Evolutionary conservation across 23 red algal species (phyloP).

Genomic region (Chondrus crispus): DNA sequence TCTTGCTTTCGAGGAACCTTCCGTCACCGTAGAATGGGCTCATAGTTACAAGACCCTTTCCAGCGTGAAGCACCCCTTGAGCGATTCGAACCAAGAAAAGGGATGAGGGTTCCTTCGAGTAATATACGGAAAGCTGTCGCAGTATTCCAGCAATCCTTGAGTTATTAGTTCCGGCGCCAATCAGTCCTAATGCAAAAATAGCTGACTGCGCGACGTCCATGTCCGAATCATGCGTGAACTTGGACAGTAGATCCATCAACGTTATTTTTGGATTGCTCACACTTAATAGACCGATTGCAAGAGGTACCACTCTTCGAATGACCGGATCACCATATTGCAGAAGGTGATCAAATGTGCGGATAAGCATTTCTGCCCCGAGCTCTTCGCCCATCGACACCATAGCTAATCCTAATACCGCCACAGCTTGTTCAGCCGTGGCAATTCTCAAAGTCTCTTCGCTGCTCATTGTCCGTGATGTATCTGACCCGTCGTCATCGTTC

Average conservation of each 20-base stretch:
- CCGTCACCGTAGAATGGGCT: conserved; percentile 76
- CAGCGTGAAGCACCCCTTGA: conserved; percentile 91
- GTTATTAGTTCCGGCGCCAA: conserved; percentile 95
- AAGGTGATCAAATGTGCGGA: conserved; percentile 83
- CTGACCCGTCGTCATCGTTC: not conserved
- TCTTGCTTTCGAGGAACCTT: conserved; percentile 69
- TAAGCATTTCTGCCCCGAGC: conserved; percentile 78
- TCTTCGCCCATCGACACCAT: conserved; percentile 86
- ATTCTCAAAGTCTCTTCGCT: conserved; percentile 38
- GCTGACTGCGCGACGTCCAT: conserved; percentile 84
- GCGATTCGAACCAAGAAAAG: conserved; percentile 89
- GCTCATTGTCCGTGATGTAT: conserved; percentile 13
- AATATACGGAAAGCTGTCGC: conserved; percentile 86
- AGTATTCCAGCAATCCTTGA: conserved; percentile 86
- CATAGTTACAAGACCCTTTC: conserved; percentile 83
- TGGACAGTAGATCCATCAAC: conserved; percentile 82
- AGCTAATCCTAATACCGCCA: conserved; percentile 77
- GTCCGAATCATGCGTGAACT: conserved; percentile 94
- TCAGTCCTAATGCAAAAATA: conserved; percentile 81
- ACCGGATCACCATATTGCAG: conserved; percentile 83
- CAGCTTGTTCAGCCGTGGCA: conserved; percentile 62
- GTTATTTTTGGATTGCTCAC: conserved; percentile 84
- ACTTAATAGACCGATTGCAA: conserved; percentile 77
- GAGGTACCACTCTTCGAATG: conserved; percentile 80
- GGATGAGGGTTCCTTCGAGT: conserved; percentile 71